Percentiles rank a stretch among this genome's conserved stretches.
phyloP scores from a whole-genome alignment of 2,329 filamentous ascomycete species.

The Aureobasidium sp. region DNA sequence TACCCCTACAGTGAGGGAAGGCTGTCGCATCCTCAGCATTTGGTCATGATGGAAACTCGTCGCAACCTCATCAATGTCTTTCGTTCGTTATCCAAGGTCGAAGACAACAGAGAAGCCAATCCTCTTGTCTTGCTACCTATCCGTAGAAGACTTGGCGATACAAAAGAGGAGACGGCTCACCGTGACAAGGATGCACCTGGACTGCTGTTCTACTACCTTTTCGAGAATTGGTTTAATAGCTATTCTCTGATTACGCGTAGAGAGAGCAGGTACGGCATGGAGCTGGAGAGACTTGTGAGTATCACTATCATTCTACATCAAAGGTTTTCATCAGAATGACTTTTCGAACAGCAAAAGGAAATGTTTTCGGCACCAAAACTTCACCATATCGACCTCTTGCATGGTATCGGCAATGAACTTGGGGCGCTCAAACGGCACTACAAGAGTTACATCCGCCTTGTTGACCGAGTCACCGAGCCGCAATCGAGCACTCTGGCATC shows the following conservation, averaged over 20 bases:
- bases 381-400: conserved; percentile 45
- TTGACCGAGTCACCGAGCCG: conserved; percentile 50
- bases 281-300: conserved; percentile 45
- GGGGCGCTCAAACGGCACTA: conserved; percentile 56
- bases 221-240: conserved; percentile 58
- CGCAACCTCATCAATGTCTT: conserved; percentile 57
- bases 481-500: conserved; percentile 38
- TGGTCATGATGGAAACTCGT: conserved; percentile 45
- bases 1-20: conserved; percentile 32
- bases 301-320: too few relatives aligned
- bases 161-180: conserved; percentile 41
- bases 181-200: conserved; percentile 49
- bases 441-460: conserved; percentile 53
- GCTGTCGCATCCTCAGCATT: conserved; percentile 36
- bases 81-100: conserved; percentile 51
- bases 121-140: conserved; percentile 40
- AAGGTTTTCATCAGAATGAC: conserved; percentile 13
- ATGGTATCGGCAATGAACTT: conserved; percentile 55
- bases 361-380: conserved; percentile 48
- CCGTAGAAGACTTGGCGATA: conserved; percentile 38
- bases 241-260: conserved; percentile 48
- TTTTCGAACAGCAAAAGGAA: conserved; percentile 38
- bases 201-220: conserved; percentile 59
- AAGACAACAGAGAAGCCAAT: conserved; percentile 29
- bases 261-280: conserved; percentile 41